Percentiles rank a stretch among this genome's conserved stretches.
Evolutionary conservation across 306 rosid genomes (phyloP).

Genomic region (Echinosophora koreensis): DNA sequence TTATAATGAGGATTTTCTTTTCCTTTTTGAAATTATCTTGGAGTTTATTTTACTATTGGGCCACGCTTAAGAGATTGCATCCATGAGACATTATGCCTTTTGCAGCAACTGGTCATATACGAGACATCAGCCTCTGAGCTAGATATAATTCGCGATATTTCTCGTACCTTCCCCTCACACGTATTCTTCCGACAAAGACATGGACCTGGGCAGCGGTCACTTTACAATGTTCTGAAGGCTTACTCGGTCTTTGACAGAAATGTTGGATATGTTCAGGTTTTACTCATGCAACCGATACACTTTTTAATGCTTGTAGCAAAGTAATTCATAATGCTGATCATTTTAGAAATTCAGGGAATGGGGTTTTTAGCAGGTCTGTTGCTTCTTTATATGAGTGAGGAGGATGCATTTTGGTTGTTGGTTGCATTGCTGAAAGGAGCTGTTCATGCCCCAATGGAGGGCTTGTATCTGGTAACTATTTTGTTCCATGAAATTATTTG

Average conservation of each 20-base stretch:
- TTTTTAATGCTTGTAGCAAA: conserved; percentile 15
- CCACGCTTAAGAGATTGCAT: conserved; percentile 29
- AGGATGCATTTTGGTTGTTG: conserved; percentile 96
- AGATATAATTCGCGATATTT: conserved; percentile 95
- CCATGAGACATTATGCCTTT: conserved; percentile 45
- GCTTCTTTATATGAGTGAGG: conserved; percentile 99
- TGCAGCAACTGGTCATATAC: conserved; percentile 97
- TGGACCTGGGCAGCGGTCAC: conserved; percentile 99
- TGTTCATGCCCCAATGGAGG: conserved; percentile 99
- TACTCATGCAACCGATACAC: conserved; percentile 38
- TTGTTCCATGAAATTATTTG: conserved; percentile 4
- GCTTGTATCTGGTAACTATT: conserved; percentile 81
- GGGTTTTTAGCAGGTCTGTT: conserved; percentile 95
- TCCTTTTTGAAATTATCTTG: conserved; percentile 22
- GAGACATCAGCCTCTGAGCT: conserved; percentile 97
- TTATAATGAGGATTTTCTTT: conserved; percentile 12
- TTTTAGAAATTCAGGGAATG: conserved; percentile 86
- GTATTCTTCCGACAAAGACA: conserved; percentile 99
- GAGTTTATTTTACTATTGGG: conserved; percentile 9
- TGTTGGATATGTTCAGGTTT: conserved; percentile 99
- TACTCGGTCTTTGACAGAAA: conserved; percentile 95
- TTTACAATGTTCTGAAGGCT: conserved; percentile 94
- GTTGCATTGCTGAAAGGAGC: conserved; percentile 99
- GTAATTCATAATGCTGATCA: conserved; percentile 43
- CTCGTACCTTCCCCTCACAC: conserved; percentile 97